A percentile compares a stretch with the other conserved stretches of the same genome.
Evolutionary conservation across 2,329 filamentous ascomycete genomes (phyloP).

Genomic region (Ustulina deusta): DNA sequence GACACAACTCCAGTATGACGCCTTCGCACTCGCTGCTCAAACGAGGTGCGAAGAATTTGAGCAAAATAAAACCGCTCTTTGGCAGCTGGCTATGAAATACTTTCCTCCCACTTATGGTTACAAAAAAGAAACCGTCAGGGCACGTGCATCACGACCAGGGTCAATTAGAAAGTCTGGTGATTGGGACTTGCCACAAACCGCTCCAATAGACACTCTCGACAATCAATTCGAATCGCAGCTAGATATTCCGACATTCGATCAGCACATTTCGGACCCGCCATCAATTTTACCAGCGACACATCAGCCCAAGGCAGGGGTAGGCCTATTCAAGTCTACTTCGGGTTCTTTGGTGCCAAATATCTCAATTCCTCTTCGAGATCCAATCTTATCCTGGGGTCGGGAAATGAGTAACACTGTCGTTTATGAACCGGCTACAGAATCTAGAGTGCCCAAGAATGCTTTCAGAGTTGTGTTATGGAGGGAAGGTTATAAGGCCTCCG

Average conservation of each 20-base stretch:
- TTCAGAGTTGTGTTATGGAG: conserved; percentile 83
- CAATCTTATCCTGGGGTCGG: conserved; percentile 83
- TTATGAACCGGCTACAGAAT: conserved; percentile 72
- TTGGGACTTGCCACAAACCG: conserved; percentile 45
- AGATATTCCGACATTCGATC: conserved; percentile 55
- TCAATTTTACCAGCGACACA: conserved; percentile 52
- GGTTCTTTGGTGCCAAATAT: conserved; percentile 74
- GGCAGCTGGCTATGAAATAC: conserved; percentile 69
- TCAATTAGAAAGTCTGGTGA: conserved; percentile 47
- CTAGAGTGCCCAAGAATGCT: conserved; percentile 82
- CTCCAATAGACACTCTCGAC: conserved; percentile 42
- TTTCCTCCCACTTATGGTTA: conserved; percentile 61
- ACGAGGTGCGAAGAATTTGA: conserved; percentile 65
- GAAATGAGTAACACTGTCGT: conserved; percentile 74
- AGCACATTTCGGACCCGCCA: conserved; percentile 54
- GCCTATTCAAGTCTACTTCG: conserved; percentile 72
- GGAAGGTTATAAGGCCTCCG: conserved; percentile 70
- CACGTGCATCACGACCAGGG: conserved; percentile 38
- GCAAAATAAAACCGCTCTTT: conserved; percentile 64
- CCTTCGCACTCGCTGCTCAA: conserved; percentile 65
- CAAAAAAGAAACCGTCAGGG: conserved; percentile 37
- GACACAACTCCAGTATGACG: conserved; percentile 69
- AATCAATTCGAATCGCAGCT: conserved; percentile 50
- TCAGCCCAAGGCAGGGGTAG: conserved; percentile 63
- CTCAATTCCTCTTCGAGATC: conserved; percentile 73